Percentiles rank a stretch among this genome's conserved stretches.
Conservation (phyloP, 129 eudicot genomes). For the Oenanthe sinensis region DNA sequence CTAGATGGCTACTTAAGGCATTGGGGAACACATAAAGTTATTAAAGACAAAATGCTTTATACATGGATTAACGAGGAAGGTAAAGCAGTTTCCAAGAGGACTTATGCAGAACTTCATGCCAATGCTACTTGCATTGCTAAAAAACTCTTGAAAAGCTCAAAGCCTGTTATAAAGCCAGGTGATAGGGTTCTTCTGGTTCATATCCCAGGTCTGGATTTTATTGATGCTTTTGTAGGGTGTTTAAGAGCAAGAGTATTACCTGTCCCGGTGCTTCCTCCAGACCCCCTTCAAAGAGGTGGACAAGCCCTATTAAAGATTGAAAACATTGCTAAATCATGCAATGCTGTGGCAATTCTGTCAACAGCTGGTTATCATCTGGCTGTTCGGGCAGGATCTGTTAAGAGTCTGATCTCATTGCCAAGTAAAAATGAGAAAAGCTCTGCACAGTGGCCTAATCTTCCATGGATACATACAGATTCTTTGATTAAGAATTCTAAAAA, state of each 20-base stretch:
- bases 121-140: conserved; percentile 83
- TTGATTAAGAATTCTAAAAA: conserved; percentile 41
- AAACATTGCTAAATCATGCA: conserved; percentile 58
- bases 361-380: conserved; percentile 66
- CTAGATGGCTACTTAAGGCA: conserved; percentile 68
- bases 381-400: conserved; percentile 66
- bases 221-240: conserved; percentile 84
- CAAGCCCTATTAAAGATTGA: conserved; percentile 75
- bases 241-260: conserved; percentile 70
- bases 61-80: conserved; percentile 76
- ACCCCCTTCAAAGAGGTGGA: conserved; percentile 88
- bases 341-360: conserved; percentile 77
- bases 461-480: conserved; percentile 79
- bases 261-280: conserved; percentile 82
- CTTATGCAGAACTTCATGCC: conserved; percentile 45
- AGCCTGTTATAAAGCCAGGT: conserved; percentile 62
- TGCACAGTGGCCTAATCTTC: conserved; percentile 72
- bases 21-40: conserved; percentile 69
- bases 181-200: conserved; percentile 67
- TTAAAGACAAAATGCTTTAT: conserved; percentile 49
- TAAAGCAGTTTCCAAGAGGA: conserved; percentile 32
- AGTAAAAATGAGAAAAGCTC: conserved; percentile 35
- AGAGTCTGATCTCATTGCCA: conserved; percentile 47
- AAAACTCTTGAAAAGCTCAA: conserved; percentile 49
- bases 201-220: conserved; percentile 73